Base-by-base conservation (phyloP, 2,329 filamentous ascomycete species). In the Xylariaceae sp. region DNA sequence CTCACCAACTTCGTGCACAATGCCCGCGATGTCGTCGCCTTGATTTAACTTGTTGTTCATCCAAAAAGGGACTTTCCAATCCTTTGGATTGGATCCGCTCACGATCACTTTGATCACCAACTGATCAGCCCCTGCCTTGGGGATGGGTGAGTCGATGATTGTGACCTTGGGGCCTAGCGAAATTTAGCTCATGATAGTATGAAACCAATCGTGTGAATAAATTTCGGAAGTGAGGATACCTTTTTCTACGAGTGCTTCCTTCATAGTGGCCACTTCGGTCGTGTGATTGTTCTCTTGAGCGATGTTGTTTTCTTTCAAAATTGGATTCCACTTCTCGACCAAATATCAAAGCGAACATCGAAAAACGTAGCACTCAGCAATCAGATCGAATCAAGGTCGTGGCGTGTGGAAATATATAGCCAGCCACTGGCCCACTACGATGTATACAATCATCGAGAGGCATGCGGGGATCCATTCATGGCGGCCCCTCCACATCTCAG, bases 11-110 rank as follows among this genome's bases (percentile, higher is more conserved):
- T 73, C 70, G 57, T 82, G 73, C 9, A 86, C 74, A 28, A 77
- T 70, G 41, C 78, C 78, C 2, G 79, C 78, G 40, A 82, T 78
- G 62, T 83, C 80, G 50, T 82, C 79, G 47, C 80, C 79, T 16
- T 69, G 62, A 66, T 82, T 81, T 42, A 56, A 36, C 12, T 55
- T 48, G n/a, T 47, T 51, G 34, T 49, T 50, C 28, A 50, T 43
- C 59, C 55, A 66, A 1, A 63, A 53, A 2, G 70, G 63, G 0
- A 69, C 14, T 52, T 75, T 74, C 73, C 73, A 75, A 60, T 78
- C 75, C 58, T 78, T 78, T 7, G 75, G 76, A 59, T 78, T 77
- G 17, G 70, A 74, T 10, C 73, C 73, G 48, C 70, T 71, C 45
- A 74, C 69, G 12, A 71, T 59, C 34, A 75, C 72, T 51, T 70